These are phyloP conservation scores for Mallotus repandus DNA, from an alignment of 441 rosid species.

Conservation along the genomic window DNA sequence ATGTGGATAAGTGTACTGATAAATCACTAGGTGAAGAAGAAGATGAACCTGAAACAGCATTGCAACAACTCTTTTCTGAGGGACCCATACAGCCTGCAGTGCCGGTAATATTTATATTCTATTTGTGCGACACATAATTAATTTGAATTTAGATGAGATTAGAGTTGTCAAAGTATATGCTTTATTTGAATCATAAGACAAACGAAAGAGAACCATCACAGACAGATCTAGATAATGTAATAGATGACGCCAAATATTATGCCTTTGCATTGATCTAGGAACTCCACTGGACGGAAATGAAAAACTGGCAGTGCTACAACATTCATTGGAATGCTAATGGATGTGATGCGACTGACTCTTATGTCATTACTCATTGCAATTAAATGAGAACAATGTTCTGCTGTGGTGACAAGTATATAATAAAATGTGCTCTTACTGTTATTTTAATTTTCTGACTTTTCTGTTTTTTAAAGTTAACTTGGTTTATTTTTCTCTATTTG, in stretches of 20 bases:
- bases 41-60: constrained; percentile 36
- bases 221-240: neutral
- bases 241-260: neutral
- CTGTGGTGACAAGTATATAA: neutral
- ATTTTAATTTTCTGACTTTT: neutral
- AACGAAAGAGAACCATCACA: neutral
- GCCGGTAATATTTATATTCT: constrained; percentile 39
- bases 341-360: neutral
- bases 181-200: neutral
- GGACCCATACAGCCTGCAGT: constrained; percentile 22
- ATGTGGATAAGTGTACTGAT: constrained; percentile 29
- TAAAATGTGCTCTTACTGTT: neutral
- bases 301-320: neutral
- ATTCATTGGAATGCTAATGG: neutral
- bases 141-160: neutral
- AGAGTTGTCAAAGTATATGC: neutral
- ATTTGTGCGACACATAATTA: neutral
- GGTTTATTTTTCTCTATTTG: constrained; percentile 5
- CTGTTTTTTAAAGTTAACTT: neutral
- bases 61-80: constrained; percentile 38
- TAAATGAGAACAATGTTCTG: neutral
- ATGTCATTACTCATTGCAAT: neutral
- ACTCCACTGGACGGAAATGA: neutral
- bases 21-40: constrained; percentile 31
- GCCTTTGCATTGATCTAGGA: neutral